Base-by-base conservation (phyloP, 352 stramenopile species). In the Phytopythium aichiense region DNA sequence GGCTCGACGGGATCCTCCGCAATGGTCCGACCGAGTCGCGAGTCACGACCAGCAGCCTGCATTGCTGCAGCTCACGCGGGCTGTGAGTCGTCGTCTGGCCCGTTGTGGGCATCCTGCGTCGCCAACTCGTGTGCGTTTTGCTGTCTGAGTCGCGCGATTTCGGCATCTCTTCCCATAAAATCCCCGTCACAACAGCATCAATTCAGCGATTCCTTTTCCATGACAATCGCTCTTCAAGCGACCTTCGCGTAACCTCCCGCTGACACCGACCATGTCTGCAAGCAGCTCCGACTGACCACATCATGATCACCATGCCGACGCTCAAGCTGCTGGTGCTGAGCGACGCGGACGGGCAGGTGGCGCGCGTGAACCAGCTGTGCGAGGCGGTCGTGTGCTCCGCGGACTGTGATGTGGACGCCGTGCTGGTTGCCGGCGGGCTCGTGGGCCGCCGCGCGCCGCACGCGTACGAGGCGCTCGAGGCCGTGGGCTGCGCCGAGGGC, bases 271-370 rank as follows among this genome's bases (percentile, higher is more conserved):
- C 7, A 15, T 5, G 7, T 9, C 33, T 2, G 2, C 33, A 38
- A 9, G 2, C 33, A 38, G 33, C 7, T 13, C 33, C 7, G 7
- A 38, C 7, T 1, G 11, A 38, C 33, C 33, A 9, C 33, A 13
- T 15, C 11, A 38, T 5, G 11, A 38, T 9, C 7, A 5, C 33
- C 33, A 38, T 38, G 33, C 33, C 42, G 42, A 48, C 33, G 58
- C 76, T 93, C 46, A 92, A 92, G 69, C 67, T 95, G 67, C 73
- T 95, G 56, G 56, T 92, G 60, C 64, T 93, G 40, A 90, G 81
- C 67, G 79, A 92, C 56, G 66, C 92, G 20, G 73, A 81, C 43
- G 82, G 81, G 0, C 73, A 85, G 43, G 87, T 83, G 60, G 56
- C 66, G 54, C 82, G 74, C 56, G 82, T 92, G n/a, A 93, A 89